Evolutionary conservation across 2,329 filamentous ascomycete genomes (phyloP).

Genomic region (Neopestalotiopsis clavispora): DNA sequence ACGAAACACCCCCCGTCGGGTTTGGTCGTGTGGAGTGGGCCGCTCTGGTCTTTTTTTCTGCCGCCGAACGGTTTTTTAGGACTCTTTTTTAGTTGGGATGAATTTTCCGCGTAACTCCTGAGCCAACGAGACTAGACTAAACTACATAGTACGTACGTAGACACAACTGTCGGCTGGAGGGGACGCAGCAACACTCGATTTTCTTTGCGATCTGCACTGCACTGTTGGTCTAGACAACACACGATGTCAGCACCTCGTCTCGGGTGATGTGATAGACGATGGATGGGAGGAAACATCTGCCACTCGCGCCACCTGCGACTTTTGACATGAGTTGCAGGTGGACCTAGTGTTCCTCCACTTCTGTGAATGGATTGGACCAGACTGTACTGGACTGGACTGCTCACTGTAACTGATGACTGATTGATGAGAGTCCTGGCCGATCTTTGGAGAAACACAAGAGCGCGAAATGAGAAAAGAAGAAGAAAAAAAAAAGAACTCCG

Average conservation of each 20-base stretch:
- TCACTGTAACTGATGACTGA: not conserved
- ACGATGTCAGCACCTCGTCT: not conserved
- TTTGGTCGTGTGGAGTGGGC: not conserved
- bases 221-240: not conserved
- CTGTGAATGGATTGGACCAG: too few species aligned
- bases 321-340: too few species aligned
- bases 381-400: not conserved
- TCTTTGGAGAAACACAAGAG: not conserved
- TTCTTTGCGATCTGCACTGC: not conserved
- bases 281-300: not conserved
- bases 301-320: not conserved
- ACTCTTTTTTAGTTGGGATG: not conserved
- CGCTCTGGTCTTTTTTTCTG: not conserved
- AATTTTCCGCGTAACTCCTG: not conserved
- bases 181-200: not conserved
- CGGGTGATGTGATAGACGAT: not conserved
- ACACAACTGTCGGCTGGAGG: too few species aligned
- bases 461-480: not conserved
- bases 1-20: not conserved
- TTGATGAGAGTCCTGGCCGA: too few species aligned
- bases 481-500: not conserved
- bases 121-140: not conserved
- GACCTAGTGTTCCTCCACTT: too few species aligned
- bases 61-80: not conserved
- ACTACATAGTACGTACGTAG: not conserved